A percentile compares a stretch with the other conserved stretches of the same genome.
These are phyloP conservation scores for Aspergillus fischeri DNA, from an alignment of 2,329 filamentous ascomycete genomes.

Conservation along the genomic window DNA sequence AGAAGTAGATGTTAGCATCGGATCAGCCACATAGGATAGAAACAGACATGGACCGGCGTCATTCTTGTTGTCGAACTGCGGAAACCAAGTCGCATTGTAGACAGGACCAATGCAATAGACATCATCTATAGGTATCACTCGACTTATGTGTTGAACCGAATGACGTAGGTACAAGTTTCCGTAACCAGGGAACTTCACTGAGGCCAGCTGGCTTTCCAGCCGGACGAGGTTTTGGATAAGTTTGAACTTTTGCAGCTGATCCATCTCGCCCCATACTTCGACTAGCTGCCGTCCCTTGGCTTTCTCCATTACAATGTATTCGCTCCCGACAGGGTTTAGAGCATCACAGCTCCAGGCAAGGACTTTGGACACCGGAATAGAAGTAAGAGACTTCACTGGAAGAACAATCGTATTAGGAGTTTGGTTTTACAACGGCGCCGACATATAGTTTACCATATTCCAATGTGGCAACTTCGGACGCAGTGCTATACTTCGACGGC, in stretches of 20 bases:
- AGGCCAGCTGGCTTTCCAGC: conserved; percentile 22
- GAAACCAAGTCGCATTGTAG: conserved; percentile 9
- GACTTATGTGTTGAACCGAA: background rate
- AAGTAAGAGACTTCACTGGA: conserved; percentile 16
- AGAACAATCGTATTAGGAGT: conserved; percentile 10
- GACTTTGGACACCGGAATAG: conserved; percentile 24
- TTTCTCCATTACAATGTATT: conserved; percentile 37
- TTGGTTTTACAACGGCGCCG: too few relatives aligned
- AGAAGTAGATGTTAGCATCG: background rate
- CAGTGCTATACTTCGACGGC: conserved; percentile 17
- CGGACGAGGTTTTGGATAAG: conserved; percentile 25
- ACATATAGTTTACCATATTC: conserved; percentile 16
- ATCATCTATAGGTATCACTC: conserved; percentile 7
- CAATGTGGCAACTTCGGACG: conserved; percentile 21
- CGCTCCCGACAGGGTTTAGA: conserved; percentile 27
- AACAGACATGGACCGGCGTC: conserved; percentile 15
- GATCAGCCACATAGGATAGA: background rate
- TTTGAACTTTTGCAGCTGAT: conserved; percentile 15
- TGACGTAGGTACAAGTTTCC: conserved; percentile 29
- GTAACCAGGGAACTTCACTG: conserved; percentile 21
- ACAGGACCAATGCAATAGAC: conserved; percentile 12
- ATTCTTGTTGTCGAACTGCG: conserved; percentile 1
- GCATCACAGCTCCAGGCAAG: conserved; percentile 23
- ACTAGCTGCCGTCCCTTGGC: conserved; percentile 24
- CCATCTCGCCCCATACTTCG: conserved; percentile 28